phyloP scores from a whole-genome alignment of 495 filamentous ascomycete species.

The Friedmanniomyces endolithicus region DNA sequence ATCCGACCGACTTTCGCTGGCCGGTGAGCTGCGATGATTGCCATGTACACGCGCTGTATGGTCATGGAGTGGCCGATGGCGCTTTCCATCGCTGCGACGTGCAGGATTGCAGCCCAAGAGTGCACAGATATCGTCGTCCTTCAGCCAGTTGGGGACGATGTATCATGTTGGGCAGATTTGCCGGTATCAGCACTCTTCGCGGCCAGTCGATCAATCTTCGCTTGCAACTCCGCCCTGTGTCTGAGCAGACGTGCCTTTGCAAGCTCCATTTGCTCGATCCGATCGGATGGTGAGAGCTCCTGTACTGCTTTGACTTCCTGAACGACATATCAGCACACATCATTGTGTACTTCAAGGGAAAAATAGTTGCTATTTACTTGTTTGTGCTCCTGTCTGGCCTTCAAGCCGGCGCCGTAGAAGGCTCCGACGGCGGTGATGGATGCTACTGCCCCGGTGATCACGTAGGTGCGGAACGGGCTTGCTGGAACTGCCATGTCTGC shows the following conservation, averaged over 20 bases:
- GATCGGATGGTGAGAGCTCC: slow-evolving; percentile 39
- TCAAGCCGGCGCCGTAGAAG: slow-evolving; percentile 47
- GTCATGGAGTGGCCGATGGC: too few relatives aligned
- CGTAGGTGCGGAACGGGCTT: slow-evolving; percentile 26
- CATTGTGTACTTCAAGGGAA: not conserved
- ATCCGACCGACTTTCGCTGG: too few relatives aligned
- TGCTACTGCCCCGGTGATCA: slow-evolving; percentile 39
- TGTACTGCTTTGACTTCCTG: slow-evolving; percentile 3
- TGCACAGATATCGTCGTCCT: not conserved
- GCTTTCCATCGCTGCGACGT: not conserved
- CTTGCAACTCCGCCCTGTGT: slow-evolving; percentile 43
- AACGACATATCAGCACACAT: not conserved
- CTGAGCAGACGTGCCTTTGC: slow-evolving; percentile 36
- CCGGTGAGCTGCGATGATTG: too few relatives aligned
- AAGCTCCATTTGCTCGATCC: slow-evolving; percentile 39
- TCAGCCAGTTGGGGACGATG: not conserved
- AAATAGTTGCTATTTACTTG: slow-evolving; percentile 13
- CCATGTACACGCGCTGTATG: too few relatives aligned
- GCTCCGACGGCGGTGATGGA: slow-evolving; percentile 39
- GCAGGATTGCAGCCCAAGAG: not conserved
- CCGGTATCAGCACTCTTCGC: not conserved
- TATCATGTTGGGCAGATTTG: not conserved
- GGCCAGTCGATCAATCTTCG: slow-evolving; percentile 38
- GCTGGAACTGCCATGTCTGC: slow-evolving; percentile 12
- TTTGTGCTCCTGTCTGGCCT: slow-evolving; percentile 36